Conservation (phyloP, 192 early-diverging fungal genomes). For the Phycomyces nitens region DNA sequence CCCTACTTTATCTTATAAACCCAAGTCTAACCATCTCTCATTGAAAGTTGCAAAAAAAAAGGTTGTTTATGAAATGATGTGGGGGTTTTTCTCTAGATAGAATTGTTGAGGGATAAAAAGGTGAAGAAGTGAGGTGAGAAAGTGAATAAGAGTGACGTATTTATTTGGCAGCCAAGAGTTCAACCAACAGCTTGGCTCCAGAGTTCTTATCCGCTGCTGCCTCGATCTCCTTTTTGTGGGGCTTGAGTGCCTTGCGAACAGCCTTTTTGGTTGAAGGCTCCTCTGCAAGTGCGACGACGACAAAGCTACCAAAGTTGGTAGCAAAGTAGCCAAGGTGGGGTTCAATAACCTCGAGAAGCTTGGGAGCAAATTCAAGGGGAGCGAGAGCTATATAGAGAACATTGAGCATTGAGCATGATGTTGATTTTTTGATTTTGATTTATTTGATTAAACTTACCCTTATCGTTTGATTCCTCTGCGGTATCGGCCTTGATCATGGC, state of each 20-base stretch:
- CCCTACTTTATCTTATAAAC: too few relatives aligned
- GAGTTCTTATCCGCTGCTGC: slow-evolving; percentile 32
- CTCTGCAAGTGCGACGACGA: slow-evolving; percentile 36
- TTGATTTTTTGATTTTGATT: too few relatives aligned
- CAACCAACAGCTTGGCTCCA: slow-evolving; percentile 25
- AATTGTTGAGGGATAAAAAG: too few relatives aligned
- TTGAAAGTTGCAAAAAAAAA: too few relatives aligned
- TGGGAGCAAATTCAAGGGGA: slow-evolving; percentile 35
- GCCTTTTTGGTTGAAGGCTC: slow-evolving; percentile 24
- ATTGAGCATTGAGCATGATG: too few relatives aligned
- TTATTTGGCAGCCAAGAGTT: background rate
- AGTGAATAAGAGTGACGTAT: too few relatives aligned
- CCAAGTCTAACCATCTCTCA: too few relatives aligned
- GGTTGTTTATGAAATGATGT: too few relatives aligned
- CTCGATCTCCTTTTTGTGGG: slow-evolving; percentile 52
- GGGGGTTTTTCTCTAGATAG: too few relatives aligned
- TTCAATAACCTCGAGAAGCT: slow-evolving; percentile 27
- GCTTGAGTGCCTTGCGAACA: slow-evolving; percentile 46
- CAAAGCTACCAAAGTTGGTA: slow-evolving; percentile 36
- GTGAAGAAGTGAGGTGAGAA: too few relatives aligned
- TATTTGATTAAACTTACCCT: slow-evolving; percentile 9
- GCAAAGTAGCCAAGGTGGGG: slow-evolving; percentile 35
- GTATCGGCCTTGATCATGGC: slow-evolving; percentile 42
- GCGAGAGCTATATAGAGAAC: slow-evolving; percentile 17
- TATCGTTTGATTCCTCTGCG: slow-evolving; percentile 32